These are phyloP conservation scores for Botryotinia convoluta DNA, from an alignment of 2,329 filamentous ascomycete species.

Conservation along the genomic window DNA sequence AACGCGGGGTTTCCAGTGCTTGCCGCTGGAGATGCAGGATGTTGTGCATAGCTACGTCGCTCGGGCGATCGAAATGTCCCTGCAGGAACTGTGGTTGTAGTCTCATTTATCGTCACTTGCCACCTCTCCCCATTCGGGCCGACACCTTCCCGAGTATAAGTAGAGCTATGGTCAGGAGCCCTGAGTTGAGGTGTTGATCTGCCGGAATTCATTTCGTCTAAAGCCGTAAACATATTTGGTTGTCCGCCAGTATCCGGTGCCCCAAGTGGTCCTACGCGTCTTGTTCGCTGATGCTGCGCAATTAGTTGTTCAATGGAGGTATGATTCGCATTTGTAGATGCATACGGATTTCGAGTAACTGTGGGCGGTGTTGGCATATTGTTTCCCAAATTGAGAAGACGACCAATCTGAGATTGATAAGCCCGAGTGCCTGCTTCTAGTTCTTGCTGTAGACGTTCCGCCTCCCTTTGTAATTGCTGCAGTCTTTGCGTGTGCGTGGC, in stretches of 20 bases:
- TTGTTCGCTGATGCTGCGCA: constrained; percentile 18
- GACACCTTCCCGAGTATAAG: constrained; percentile 48
- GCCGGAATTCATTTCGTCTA: constrained; percentile 32
- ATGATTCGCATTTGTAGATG: background rate
- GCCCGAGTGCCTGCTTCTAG: constrained; percentile 26
- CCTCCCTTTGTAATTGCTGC: constrained; percentile 48
- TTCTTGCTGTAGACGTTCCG: constrained; percentile 44
- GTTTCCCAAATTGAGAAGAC: constrained; percentile 19
- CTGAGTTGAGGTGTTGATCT: constrained; percentile 35
- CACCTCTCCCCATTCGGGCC: constrained; percentile 52
- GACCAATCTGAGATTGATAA: constrained; percentile 8
- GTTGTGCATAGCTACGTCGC: constrained; percentile 25
- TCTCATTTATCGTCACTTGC: constrained; percentile 52
- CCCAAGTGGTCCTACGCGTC: constrained; percentile 30
- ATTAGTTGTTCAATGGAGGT: constrained; percentile 19
- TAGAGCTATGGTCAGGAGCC: constrained; percentile 42
- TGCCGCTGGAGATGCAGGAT: constrained; percentile 3
- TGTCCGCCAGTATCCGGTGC: constrained; percentile 26
- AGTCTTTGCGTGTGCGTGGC: constrained; percentile 40
- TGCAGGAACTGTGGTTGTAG: constrained; percentile 34
- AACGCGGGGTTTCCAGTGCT: constrained; percentile 25
- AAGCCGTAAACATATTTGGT: constrained; percentile 22
- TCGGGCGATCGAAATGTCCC: constrained; percentile 17
- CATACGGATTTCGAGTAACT: constrained; percentile 9
- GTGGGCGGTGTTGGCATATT: constrained; percentile 4